Evolutionary conservation across 805 yeast species (phyloP).

Genomic region (Saccharomycopsis guyanensis): DNA sequence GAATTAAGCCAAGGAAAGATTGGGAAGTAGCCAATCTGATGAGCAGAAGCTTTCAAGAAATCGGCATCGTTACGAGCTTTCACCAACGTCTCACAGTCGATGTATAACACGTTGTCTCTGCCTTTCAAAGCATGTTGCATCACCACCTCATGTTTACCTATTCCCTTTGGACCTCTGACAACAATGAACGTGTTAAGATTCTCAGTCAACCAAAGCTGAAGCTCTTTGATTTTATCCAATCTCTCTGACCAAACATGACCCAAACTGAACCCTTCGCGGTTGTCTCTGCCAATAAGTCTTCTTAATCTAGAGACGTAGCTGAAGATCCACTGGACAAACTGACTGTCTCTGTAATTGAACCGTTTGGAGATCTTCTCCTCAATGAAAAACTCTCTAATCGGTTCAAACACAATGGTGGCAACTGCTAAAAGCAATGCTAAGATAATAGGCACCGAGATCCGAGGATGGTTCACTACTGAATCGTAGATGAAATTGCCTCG

Average conservation of each 20-base stretch:
- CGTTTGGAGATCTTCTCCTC: slow-evolving; percentile 61
- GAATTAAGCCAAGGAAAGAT: slow-evolving; percentile 89
- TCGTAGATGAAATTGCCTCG: slow-evolving; percentile 47
- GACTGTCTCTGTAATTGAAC: slow-evolving; percentile 34
- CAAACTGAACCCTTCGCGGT: slow-evolving; percentile 28
- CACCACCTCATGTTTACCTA: slow-evolving; percentile 84
- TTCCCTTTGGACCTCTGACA: slow-evolving; percentile 87
- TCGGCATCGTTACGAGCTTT: slow-evolving; percentile 69
- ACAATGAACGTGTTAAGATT: slow-evolving; percentile 86
- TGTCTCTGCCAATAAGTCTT: slow-evolving; percentile 31
- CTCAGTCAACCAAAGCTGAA: slow-evolving; percentile 76
- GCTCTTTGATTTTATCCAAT: slow-evolving; percentile 53
- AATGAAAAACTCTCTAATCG: slow-evolving; percentile 77
- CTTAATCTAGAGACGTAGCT: slow-evolving; percentile 22
- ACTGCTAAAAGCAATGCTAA: slow-evolving; percentile 72
- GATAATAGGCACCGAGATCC: slow-evolving; percentile 73
- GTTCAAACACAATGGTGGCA: slow-evolving; percentile 86
- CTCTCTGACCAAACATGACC: slow-evolving; percentile 64
- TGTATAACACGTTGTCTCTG: slow-evolving; percentile 52
- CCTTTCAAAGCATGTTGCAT: slow-evolving; percentile 55
- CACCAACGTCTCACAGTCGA: slow-evolving; percentile 73
- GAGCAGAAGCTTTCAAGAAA: slow-evolving; percentile 60
- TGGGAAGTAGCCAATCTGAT: slow-evolving; percentile 84
- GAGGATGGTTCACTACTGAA: slow-evolving; percentile 65
- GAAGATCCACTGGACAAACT: slow-evolving; percentile 31